Percentiles rank a stretch among this genome's conserved stretches.
phyloP scores from a whole-genome alignment of 2,329 filamentous ascomycete genomes.

The Arthrinium phaeospermum region DNA sequence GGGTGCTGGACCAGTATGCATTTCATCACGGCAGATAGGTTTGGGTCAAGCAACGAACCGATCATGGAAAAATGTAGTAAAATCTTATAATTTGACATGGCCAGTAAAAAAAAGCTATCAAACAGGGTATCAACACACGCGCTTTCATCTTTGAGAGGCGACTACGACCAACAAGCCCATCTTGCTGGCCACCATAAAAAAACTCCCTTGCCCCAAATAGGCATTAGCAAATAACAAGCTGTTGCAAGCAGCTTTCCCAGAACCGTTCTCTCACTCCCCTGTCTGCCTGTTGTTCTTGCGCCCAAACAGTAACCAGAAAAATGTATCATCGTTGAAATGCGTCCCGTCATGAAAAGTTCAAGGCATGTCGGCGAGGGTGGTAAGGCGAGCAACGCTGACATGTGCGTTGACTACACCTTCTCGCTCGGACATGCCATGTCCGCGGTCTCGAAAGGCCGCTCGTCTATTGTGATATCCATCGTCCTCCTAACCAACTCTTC shows the following conservation, averaged over 20 bases:
- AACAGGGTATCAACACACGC: constrained; percentile 17
- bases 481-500: background rate
- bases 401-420: too few relatives aligned
- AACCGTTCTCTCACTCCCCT: background rate
- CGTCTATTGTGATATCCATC: constrained; percentile 3
- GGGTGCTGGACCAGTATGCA: background rate
- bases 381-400: background rate
- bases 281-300: background rate
- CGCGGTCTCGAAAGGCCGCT: background rate
- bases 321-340: background rate
- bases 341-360: constrained; percentile 11
- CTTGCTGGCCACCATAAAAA: background rate
- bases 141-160: constrained; percentile 11
- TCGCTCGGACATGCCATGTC: background rate
- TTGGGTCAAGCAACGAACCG: background rate
- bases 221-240: constrained; percentile 1
- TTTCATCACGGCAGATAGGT: background rate
- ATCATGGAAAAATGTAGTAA: background rate
- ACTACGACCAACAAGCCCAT: background rate
- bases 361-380: background rate
- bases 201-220: constrained; percentile 1
- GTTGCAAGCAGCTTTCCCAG: background rate
- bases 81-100: background rate
- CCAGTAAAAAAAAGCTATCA: background rate
- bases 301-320: background rate